phyloP scores from a whole-genome alignment of 345 rosid species.

The Adansonia digitata region DNA sequence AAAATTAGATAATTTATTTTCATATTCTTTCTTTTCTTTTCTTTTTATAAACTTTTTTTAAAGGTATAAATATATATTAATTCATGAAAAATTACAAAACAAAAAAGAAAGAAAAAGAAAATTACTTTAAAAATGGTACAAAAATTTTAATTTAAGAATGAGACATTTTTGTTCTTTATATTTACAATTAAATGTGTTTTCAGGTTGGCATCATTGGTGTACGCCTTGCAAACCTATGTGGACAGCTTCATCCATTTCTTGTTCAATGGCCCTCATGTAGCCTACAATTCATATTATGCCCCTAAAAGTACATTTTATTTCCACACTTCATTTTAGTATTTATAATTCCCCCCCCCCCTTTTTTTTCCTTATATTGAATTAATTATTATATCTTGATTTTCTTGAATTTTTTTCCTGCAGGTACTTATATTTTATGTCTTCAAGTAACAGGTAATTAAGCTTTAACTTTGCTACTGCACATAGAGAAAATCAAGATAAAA shows the following conservation, averaged over 20 bases:
- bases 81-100: too few relatives aligned
- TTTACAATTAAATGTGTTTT: background rate
- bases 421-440: background rate
- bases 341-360: background rate
- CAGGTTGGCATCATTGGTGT: background rate
- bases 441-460: background rate
- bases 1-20: too few relatives aligned
- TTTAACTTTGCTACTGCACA: background rate
- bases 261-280: background rate
- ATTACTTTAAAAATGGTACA: too few relatives aligned
- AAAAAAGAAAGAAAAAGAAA: too few relatives aligned
- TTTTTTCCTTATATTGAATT: background rate
- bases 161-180: background rate
- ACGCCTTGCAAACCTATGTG: background rate
- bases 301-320: background rate
- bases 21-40: too few relatives aligned
- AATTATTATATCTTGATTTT: background rate
- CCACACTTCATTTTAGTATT: background rate
- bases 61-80: too few relatives aligned
- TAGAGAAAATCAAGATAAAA: too few relatives aligned
- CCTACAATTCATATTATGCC: background rate
- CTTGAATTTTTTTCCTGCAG: background rate
- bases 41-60: too few relatives aligned
- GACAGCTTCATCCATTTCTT: background rate
- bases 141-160: background rate